A percentile compares a stretch with the other conserved stretches of the same genome.
phyloP scores from a whole-genome alignment of 352 stramenopile genomes.

The Pythium sukuiense region DNA sequence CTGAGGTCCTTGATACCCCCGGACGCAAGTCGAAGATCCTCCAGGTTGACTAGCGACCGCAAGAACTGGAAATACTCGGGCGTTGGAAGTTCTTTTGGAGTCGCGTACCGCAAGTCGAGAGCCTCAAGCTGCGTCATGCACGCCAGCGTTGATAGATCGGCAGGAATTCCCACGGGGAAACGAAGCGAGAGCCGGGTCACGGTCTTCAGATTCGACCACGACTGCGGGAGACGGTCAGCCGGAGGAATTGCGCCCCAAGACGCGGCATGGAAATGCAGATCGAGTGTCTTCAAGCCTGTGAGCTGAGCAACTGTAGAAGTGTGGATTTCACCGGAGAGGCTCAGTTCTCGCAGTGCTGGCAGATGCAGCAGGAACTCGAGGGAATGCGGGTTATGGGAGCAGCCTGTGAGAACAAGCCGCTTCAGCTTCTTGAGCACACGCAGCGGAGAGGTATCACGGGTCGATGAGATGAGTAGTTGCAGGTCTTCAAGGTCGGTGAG shows the following conservation, averaged over 20 bases:
- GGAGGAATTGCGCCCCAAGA: constrained; percentile 11
- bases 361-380: constrained; percentile 16
- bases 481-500: constrained; percentile 15
- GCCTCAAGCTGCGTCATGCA: constrained; percentile 7
- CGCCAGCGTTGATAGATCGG: constrained; percentile 8
- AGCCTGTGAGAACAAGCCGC: constrained; percentile 15
- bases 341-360: constrained; percentile 4
- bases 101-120: constrained; percentile 21
- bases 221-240: neutral
- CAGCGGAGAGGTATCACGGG: constrained; percentile 15
- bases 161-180: constrained; percentile 13
- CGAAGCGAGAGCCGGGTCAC: constrained; percentile 13
- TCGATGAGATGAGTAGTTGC: constrained; percentile 9
- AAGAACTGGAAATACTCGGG: constrained; percentile 17
- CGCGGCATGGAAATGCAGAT: constrained; percentile 10
- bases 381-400: constrained; percentile 9
- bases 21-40: constrained; percentile 7
- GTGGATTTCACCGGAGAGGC: constrained; percentile 21
- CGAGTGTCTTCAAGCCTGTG: neutral
- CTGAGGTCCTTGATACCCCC: constrained; percentile 13
- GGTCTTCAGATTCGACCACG: constrained; percentile 1
- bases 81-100: constrained; percentile 9
- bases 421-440: constrained; percentile 10
- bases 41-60: constrained; percentile 5
- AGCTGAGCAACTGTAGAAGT: constrained; percentile 6